Percentiles rank a stretch among this genome's conserved stretches.
phyloP scores from a whole-genome alignment of 2,329 filamentous ascomycete genomes.

The Eutypella sp. region DNA sequence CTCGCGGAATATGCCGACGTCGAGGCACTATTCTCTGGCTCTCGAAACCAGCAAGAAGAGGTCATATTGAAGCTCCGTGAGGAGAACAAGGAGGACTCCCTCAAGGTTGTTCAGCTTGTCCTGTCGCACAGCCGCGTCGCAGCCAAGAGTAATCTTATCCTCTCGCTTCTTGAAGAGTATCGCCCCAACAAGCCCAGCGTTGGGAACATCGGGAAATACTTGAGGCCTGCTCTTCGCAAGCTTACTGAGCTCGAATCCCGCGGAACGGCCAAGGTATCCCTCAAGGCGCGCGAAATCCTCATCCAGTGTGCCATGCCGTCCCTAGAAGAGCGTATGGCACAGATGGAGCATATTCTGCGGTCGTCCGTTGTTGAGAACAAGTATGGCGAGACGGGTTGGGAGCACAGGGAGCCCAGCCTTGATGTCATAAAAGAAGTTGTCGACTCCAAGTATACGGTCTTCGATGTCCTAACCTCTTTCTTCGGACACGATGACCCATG shows the following conservation, averaged over 20 bases:
- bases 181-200: constrained; percentile 88
- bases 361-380: constrained; percentile 95
- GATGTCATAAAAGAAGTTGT: constrained; percentile 95
- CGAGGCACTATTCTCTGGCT: constrained; percentile 82
- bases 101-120: constrained; percentile 79
- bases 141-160: constrained; percentile 87
- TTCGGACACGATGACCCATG: constrained; percentile 91
- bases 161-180: constrained; percentile 91
- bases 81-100: constrained; percentile 89
- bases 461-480: constrained; percentile 92
- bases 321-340: constrained; percentile 84
- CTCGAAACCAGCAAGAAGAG: constrained; percentile 83
- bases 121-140: constrained; percentile 90
- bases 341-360: constrained; percentile 98
- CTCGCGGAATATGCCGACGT: constrained; percentile 77
- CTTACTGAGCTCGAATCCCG: constrained; percentile 87
- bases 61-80: constrained; percentile 91
- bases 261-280: constrained; percentile 85
- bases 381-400: constrained; percentile 95
- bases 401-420: constrained; percentile 86
- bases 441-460: constrained; percentile 97
- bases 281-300: constrained; percentile 95
- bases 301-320: constrained; percentile 97
- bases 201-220: constrained; percentile 82
- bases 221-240: constrained; percentile 76